Percentiles rank a stretch among this genome's conserved stretches.
phyloP scores from a whole-genome alignment of 805 yeast species.

The Zygotorulaspora sp. region DNA sequence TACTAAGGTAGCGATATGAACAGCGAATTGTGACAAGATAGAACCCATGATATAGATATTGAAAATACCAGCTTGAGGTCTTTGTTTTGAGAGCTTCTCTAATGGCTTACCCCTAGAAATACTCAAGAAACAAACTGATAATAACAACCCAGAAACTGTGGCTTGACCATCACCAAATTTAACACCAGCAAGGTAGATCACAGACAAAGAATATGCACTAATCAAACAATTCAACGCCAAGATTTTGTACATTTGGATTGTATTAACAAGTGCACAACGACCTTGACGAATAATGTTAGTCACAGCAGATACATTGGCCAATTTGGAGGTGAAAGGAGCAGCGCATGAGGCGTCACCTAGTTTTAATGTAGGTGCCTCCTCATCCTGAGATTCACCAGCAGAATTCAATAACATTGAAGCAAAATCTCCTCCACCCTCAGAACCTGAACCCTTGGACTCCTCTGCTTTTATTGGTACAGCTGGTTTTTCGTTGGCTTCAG shows the following conservation, averaged over 20 bases:
- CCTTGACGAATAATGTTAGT: constrained; percentile 95
- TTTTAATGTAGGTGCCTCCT: constrained; percentile 87
- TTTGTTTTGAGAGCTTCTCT: constrained; percentile 80
- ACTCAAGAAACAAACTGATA: constrained; percentile 91
- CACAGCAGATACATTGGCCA: constrained; percentile 87
- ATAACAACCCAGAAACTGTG: constrained; percentile 88
- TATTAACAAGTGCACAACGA: constrained; percentile 93
- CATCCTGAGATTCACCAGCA: constrained; percentile 43
- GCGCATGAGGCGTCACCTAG: constrained; percentile 99
- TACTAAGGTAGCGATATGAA: constrained; percentile 77
- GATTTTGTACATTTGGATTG: constrained; percentile 98
- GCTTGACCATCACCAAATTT: constrained; percentile 98
- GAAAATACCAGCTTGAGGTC: constrained; percentile 98
- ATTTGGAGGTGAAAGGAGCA: constrained; percentile 95
- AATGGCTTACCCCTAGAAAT: constrained; percentile 91
- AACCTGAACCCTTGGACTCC: constrained; percentile 40
- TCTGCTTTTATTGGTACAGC: constrained; percentile 36
- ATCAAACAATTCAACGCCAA: constrained; percentile 94
- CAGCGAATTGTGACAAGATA: constrained; percentile 91
- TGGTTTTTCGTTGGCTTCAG: constrained; percentile 42
- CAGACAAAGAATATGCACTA: constrained; percentile 92
- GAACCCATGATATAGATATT: constrained; percentile 97
- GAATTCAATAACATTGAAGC: constrained; percentile 38
- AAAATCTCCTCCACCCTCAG: constrained; percentile 56
- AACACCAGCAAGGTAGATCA: constrained; percentile 92